phyloP scores from a whole-genome alignment of 164 flowering plant genomes.

The Macadamia tetraphylla region DNA sequence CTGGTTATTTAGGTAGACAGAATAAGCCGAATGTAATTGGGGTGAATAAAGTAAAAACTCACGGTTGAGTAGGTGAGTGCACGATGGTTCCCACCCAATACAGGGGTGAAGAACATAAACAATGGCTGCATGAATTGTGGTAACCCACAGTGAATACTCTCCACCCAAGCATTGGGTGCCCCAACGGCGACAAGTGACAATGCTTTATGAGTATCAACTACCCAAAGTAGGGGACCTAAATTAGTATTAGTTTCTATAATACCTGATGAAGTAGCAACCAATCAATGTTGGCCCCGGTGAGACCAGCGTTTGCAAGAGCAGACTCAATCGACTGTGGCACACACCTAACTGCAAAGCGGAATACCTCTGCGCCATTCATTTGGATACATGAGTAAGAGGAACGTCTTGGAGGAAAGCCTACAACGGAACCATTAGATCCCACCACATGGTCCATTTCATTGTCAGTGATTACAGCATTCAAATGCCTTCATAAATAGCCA shows the following conservation, averaged over 20 bases:
- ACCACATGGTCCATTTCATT: slow-evolving; percentile 29
- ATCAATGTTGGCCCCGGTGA: slow-evolving; percentile 52
- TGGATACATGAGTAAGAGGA: slow-evolving; percentile 69
- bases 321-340: slow-evolving; percentile 83
- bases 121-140: too few relatives aligned
- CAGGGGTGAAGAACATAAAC: too few relatives aligned
- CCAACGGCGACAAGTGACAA: too few relatives aligned
- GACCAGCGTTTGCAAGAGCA: slow-evolving; percentile 68
- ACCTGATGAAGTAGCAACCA: slow-evolving; percentile 99
- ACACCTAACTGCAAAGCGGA: slow-evolving; percentile 76
- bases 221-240: too few relatives aligned
- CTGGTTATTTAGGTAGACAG: too few relatives aligned
- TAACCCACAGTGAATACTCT: too few relatives aligned
- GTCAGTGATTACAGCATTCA: slow-evolving; percentile 48
- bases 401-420: slow-evolving; percentile 47
- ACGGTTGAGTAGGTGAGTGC: too few relatives aligned
- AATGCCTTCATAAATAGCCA: slow-evolving; percentile 49
- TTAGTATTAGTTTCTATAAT: slow-evolving; percentile 8
- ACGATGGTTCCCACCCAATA: too few relatives aligned
- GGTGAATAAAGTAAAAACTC: too few relatives aligned
- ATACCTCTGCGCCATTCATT: slow-evolving; percentile 96
- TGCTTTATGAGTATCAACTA: too few relatives aligned
- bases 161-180: too few relatives aligned
- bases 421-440: slow-evolving; percentile 53
- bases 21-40: too few relatives aligned